phyloP scores from a whole-genome alignment of 2,329 filamentous ascomycete genomes.

The Clonostachys chloroleuca region DNA sequence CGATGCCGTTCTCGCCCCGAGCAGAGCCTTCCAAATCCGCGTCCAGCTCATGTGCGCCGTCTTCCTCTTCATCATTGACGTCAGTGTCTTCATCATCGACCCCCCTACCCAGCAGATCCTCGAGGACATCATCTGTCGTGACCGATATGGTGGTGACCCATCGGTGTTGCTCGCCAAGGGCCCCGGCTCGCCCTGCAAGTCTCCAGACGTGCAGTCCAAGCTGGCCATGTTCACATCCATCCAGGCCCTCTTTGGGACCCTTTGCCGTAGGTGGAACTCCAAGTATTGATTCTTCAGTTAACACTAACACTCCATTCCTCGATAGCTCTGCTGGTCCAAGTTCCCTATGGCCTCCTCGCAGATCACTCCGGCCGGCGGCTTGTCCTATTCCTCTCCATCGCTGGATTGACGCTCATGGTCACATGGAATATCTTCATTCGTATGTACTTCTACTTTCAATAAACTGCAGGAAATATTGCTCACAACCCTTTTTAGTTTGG shows the following conservation, averaged over 20 bases:
- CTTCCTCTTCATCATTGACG: conserved; percentile 35
- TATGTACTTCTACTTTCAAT: conserved; percentile 9
- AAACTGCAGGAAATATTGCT: neutral
- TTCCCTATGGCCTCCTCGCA: conserved; percentile 40
- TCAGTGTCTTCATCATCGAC: conserved; percentile 27
- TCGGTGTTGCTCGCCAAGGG: conserved; percentile 6
- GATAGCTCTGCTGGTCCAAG: conserved; percentile 32
- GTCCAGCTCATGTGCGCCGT: conserved; percentile 25
- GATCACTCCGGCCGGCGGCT: conserved; percentile 39
- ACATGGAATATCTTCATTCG: conserved; percentile 21
- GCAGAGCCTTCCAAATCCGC: conserved; percentile 12
- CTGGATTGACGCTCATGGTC: conserved; percentile 19
- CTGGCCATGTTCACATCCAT: conserved; percentile 48
- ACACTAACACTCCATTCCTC: no score
- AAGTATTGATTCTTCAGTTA: no score
- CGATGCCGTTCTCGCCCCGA: neutral
- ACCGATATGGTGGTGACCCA: conserved; percentile 34
- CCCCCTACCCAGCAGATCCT: conserved; percentile 43
- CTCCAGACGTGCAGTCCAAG: conserved; percentile 39
- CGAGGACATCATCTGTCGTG: conserved; percentile 48
- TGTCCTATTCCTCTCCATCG: conserved; percentile 29
- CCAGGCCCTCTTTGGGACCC: conserved; percentile 34
- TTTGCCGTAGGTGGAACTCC: conserved; percentile 30
- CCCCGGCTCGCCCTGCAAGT: conserved; percentile 21
- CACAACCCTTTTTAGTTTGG: conserved; percentile 20